These are phyloP conservation scores for Leccinum longicurvipes DNA, from an alignment of 768 basidiomycete genomes.

Conservation along the genomic window DNA sequence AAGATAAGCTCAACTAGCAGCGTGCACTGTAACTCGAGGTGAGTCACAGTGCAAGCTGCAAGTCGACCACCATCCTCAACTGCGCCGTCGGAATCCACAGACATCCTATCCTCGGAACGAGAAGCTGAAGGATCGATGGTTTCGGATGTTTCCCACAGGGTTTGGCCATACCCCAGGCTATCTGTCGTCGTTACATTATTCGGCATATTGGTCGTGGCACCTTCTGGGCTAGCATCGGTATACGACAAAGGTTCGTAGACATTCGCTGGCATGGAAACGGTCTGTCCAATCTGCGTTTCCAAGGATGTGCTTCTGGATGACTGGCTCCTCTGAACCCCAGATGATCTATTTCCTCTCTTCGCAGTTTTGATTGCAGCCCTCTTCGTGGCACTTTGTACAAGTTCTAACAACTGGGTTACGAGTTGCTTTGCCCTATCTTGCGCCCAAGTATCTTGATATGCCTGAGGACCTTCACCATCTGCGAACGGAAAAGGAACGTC, in stretches of 20 bases:
- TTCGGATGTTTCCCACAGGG: slow-evolving; percentile 35
- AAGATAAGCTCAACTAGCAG: no score
- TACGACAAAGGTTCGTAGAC: background rate
- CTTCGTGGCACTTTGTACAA: slow-evolving; percentile 58
- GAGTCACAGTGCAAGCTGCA: no score
- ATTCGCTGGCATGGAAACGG: background rate
- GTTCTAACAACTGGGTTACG: slow-evolving; percentile 53
- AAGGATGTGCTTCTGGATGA: slow-evolving; percentile 29
- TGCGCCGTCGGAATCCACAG: slow-evolving; percentile 7
- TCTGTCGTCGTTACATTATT: background rate
- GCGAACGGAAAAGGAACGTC: slow-evolving; percentile 78
- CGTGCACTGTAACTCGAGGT: no score
- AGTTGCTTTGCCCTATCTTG: slow-evolving; percentile 60
- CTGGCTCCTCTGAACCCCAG: slow-evolving; percentile 33
- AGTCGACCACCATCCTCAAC: slow-evolving; percentile 9
- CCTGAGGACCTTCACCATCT: slow-evolving; percentile 64
- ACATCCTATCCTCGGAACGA: slow-evolving; percentile 8
- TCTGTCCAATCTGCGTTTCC: slow-evolving; percentile 8
- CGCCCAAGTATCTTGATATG: slow-evolving; percentile 66
- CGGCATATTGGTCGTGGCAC: background rate
- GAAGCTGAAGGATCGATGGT: background rate
- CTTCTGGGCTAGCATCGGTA: background rate
- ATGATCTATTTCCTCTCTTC: slow-evolving; percentile 20
- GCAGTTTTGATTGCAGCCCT: slow-evolving; percentile 56
- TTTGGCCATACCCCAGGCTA: slow-evolving; percentile 37